Percentiles rank a stretch among this genome's conserved stretches.
Evolutionary conservation across 2,329 filamentous ascomycete genomes (phyloP).

Genomic region (Chaetothyriales sp.): DNA sequence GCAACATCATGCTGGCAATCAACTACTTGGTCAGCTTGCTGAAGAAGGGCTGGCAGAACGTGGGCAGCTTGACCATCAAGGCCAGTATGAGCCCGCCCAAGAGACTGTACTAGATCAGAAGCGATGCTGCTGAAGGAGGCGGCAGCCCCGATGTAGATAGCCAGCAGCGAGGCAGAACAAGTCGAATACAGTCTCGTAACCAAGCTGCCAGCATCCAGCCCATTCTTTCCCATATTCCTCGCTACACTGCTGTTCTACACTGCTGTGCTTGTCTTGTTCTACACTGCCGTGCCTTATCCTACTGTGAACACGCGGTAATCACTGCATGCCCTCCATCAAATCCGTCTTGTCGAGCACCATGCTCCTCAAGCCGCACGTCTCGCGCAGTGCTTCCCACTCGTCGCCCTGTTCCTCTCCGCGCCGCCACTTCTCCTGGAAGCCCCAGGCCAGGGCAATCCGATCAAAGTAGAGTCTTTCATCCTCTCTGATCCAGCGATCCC

Average conservation of each 20-base stretch:
- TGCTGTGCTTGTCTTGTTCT: background rate
- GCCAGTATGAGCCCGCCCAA: conserved; percentile 98
- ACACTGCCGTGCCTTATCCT: background rate
- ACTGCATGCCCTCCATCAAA: conserved; percentile 87
- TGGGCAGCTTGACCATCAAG: conserved; percentile 99
- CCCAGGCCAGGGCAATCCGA: conserved; percentile 76
- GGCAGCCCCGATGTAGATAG: background rate
- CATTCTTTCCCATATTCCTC: background rate
- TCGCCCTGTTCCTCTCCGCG: conserved; percentile 81
- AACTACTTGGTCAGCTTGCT: conserved; percentile 99
- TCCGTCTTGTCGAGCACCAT: conserved; percentile 86
- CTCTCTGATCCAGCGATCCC: conserved; percentile 73
- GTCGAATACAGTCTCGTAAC: background rate
- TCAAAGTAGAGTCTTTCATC: conserved; percentile 82
- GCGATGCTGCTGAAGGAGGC: background rate
- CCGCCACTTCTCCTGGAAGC: conserved; percentile 66
- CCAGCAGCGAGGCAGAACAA: background rate
- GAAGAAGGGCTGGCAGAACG: conserved; percentile 99
- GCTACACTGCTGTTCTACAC: background rate
- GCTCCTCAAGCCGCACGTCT: conserved; percentile 67
- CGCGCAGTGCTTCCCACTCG: conserved; percentile 75
- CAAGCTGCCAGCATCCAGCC: background rate
- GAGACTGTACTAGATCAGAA: conserved; percentile 70
- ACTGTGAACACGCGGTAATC: conserved; percentile 13
- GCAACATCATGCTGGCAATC: conserved; percentile 99